Base-by-base conservation (phyloP, 495 filamentous ascomycete species). In the Penicillium robsamsonii region DNA sequence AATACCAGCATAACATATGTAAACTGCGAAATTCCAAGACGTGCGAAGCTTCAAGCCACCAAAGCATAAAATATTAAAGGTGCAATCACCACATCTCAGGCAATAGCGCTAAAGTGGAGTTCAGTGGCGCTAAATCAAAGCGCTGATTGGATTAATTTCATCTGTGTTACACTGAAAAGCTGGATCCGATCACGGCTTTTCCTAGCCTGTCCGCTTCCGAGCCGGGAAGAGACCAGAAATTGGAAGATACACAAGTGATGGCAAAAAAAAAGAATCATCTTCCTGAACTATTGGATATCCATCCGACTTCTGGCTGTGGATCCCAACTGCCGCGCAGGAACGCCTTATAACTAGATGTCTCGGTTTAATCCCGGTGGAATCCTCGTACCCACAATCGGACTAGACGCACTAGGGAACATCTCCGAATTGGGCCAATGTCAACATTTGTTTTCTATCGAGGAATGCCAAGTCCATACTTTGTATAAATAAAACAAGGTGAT, bases 401-500 rank as follows among this genome's bases (percentile, higher is more conserved):
- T 54, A 49, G 53, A 51, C 57, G 50, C 41, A 33, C 53, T 60
- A 20, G 61, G 61, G 57, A 63, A 63, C 50, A 60, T 51, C 50
- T 63, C 61, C 61, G 61, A 60, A 10, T 30, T 10, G 30, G 17
- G 25, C 10, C 20, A 27, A 40, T n/a, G 37, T 38, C 13, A 6
- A 31, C 3, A 25, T 41, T 24, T 25, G 27, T 13, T 20, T 55
- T 55, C 24, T 33, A 22, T 17, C 44, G 22, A 55, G n/a, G 40
- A 43, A 35, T 40, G 30, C 15, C 7, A 8, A n/a, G 20, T 25
- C 22, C 46, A 37, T 53, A 27, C 6, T 27, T 27, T 27, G 25
- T 5, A 40, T 46, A 55, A 51, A 42, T 58, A 56, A 47, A 55
- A 25, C 11, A 33, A 27, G 42, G 41, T 31, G 58, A 64, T 64